phyloP scores from a whole-genome alignment of 306 rosid species.

The Cercis canadensis region DNA sequence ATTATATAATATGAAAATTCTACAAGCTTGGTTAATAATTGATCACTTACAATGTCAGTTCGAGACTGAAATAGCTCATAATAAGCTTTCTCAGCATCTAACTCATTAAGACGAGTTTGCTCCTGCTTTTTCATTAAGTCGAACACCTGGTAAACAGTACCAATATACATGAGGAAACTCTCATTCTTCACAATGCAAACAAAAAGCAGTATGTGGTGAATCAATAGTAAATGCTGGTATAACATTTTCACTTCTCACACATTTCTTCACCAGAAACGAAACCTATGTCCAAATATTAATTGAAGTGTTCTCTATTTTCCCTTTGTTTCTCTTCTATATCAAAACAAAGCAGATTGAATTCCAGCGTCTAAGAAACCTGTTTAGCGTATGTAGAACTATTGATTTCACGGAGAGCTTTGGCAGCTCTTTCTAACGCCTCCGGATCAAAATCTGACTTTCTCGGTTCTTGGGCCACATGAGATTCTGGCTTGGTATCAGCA shows the following conservation, averaged over 20 bases:
- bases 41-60: constrained; percentile 67
- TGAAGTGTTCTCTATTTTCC: not conserved
- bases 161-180: constrained; percentile 29
- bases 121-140: constrained; percentile 87
- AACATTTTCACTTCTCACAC: not conserved
- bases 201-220: not conserved
- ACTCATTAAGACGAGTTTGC: constrained; percentile 73
- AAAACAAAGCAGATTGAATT: constrained; percentile 12
- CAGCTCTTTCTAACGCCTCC: constrained; percentile 85
- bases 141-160: constrained; percentile 64
- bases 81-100: constrained; percentile 82
- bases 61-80: constrained; percentile 75
- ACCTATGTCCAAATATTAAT: not conserved
- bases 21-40: constrained; percentile 8
- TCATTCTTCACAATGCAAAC: not conserved
- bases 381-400: constrained; percentile 66
- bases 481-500: constrained; percentile 54
- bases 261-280: not conserved
- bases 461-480: constrained; percentile 66
- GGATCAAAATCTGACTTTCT: constrained; percentile 84
- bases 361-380: constrained; percentile 50
- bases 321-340: constrained; percentile 12
- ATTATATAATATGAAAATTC: not conserved
- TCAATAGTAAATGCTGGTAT: not conserved
- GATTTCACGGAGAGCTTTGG: constrained; percentile 87